Evolutionary conservation across 2,329 filamentous ascomycete genomes (phyloP), one percentile per base, ranked within the genome.

Genomic region (Neofusicoccum kwambonambiense): DNA sequence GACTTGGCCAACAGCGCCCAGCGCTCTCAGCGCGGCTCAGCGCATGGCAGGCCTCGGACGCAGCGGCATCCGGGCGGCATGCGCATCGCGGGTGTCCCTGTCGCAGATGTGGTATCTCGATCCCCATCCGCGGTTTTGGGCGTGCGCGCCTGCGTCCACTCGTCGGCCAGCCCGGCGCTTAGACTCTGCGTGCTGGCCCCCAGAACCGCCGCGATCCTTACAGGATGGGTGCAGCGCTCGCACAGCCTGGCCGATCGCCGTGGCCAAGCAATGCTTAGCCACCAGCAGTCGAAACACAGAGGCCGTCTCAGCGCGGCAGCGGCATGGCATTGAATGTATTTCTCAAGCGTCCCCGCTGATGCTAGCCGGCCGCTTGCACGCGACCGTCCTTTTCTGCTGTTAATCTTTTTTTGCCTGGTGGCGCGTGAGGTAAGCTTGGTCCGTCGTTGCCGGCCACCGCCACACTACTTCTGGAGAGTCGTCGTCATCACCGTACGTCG

Each of bases 401-500:
- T 54, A 41, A 52, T 45, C 47, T 44, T 63, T 52, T 45, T 54
- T 19, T 27, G 8, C 17, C 41, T 27, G 22, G 49, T 54, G 41
- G 49, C 61, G 61, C 50, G 61, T 61, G 63, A 65, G 63, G 39
- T 65, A 52, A 61, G 54, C 47, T 51, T 34, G 47, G 37, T 58
- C 54, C 54, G 63, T 56, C 47, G 54, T 51, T 58, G 54, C 62
- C 62, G 62, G 54, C 52, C 45, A 52, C 62, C 62, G 62, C 62
- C 62, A 64, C 62, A 52, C 63, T 60, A 44, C 56, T 65, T 60
- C 42, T 65, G 54, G 56, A 65, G 54, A 52, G 56, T 60, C 63
- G 63, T 65, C 63, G 63, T 65, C 63, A 65, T 65, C 63, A 65
- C 41, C 63, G 37, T 47, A 60, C 54, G 63, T 61, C 63, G 63